phyloP scores from a whole-genome alignment of 768 basidiomycete species.

The Kwoniella heveanensis region DNA sequence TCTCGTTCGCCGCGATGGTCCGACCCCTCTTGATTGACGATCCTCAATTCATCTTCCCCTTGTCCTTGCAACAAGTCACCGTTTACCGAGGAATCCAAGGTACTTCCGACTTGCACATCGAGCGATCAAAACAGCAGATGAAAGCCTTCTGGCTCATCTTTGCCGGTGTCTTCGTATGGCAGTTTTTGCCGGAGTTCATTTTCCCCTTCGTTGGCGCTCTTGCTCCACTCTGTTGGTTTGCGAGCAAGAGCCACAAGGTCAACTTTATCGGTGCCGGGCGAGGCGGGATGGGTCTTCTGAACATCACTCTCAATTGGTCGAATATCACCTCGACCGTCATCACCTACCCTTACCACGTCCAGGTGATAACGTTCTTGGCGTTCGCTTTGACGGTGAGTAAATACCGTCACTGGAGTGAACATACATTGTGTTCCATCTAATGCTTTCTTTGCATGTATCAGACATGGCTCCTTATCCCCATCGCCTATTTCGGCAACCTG shows the following conservation, averaged over 20 bases:
- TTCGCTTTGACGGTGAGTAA: constrained; percentile 16
- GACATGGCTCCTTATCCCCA: constrained; percentile 21
- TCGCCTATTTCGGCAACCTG: constrained; percentile 21
- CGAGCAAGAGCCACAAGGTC: constrained; percentile 15
- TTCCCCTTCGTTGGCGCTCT: constrained; percentile 17
- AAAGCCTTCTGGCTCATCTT: constrained; percentile 26
- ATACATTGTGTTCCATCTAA: too few relatives aligned
- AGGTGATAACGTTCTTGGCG: constrained; percentile 2
- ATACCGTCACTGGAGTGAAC: not conserved
- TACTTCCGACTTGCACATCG: constrained; percentile 9
- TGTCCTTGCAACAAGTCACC: constrained; percentile 22
- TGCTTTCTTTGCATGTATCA: not conserved
- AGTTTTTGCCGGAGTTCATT: constrained; percentile 20
- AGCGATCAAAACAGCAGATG: constrained; percentile 12
- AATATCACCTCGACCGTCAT: constrained; percentile 24
- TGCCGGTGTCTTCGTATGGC: constrained; percentile 20
- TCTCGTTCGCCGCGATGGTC: constrained; percentile 22
- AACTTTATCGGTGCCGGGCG: constrained; percentile 23
- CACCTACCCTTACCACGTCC: constrained; percentile 16
- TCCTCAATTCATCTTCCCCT: constrained; percentile 19
- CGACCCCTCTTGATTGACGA: constrained; percentile 24
- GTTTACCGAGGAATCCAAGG: constrained; percentile 23
- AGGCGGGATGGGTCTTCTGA: constrained; percentile 18
- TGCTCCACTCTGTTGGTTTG: constrained; percentile 22
- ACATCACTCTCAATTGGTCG: constrained; percentile 22